A percentile compares a stretch with the other conserved stretches of the same genome.
These are phyloP conservation scores for Papiliotrema flavescens DNA, from an alignment of 1,284 basidiomycete genomes.

Conservation along the genomic window DNA sequence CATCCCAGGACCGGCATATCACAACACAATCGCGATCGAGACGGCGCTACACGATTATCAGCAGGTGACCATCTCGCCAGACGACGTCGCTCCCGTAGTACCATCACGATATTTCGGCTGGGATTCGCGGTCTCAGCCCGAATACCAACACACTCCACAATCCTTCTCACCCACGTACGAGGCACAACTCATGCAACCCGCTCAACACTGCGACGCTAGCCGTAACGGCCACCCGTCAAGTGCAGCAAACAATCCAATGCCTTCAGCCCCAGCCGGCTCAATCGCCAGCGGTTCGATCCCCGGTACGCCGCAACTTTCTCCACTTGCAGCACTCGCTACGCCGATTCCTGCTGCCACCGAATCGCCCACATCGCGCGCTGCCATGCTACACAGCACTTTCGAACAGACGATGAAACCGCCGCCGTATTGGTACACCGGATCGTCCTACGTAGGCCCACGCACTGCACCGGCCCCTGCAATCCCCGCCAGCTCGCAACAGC, in stretches of 20 bases:
- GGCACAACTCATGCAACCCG: too few relatives aligned
- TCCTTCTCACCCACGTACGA: too few relatives aligned
- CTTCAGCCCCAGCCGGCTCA: too few relatives aligned
- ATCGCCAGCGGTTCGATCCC: too few relatives aligned
- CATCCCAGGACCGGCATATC: background rate
- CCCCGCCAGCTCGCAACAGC: too few relatives aligned
- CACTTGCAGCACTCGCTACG: background rate
- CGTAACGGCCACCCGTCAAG: too few relatives aligned
- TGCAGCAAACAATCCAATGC: too few relatives aligned
- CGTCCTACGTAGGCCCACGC: too few relatives aligned
- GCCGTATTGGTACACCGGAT: background rate
- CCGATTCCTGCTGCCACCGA: background rate
- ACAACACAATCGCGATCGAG: constrained; percentile 13
- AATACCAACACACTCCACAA: too few relatives aligned
- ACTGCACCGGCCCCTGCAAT: too few relatives aligned
- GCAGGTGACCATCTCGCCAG: constrained; percentile 18
- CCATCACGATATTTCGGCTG: background rate
- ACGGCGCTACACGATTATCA: constrained; percentile 14
- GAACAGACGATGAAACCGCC: background rate
- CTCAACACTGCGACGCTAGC: too few relatives aligned
- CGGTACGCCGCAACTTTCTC: background rate
- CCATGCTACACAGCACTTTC: background rate
- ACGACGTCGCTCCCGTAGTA: constrained; percentile 20
- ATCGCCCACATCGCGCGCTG: background rate
- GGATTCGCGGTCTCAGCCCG: background rate